Percentiles rank a stretch among this genome's conserved stretches.
Conservation (phyloP, 805 yeast genomes). For the Hanseniaspora mollemarum region DNA sequence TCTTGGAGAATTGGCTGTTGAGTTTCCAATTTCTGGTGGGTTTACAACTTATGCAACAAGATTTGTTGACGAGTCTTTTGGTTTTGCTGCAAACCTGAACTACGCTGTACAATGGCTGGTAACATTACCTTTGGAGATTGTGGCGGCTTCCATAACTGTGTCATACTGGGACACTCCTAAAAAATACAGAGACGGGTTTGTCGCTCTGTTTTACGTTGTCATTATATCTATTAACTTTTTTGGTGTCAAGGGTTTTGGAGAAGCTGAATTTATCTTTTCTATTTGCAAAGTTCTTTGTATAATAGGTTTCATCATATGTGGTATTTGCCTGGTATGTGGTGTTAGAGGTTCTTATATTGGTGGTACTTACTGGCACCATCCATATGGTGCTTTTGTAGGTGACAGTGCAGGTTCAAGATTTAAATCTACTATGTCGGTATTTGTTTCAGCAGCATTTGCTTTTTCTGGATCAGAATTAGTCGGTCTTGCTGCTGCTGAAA, state of each 20-base stretch:
- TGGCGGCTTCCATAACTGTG: slow-evolving; percentile 45
- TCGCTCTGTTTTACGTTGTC: slow-evolving; percentile 40
- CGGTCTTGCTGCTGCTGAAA: slow-evolving; percentile 42
- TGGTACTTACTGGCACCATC: slow-evolving; percentile 36
- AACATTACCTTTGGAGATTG: slow-evolving; percentile 41
- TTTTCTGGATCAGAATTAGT: slow-evolving; percentile 45
- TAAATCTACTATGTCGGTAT: slow-evolving; percentile 44
- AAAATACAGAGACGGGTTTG: slow-evolving; percentile 39
- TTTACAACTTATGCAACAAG: slow-evolving; percentile 49
- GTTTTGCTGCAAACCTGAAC: slow-evolving; percentile 52
- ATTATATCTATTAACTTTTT: slow-evolving; percentile 41
- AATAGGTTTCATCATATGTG: slow-evolving; percentile 43
- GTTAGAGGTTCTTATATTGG: slow-evolving; percentile 41
- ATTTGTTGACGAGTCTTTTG: slow-evolving; percentile 50
- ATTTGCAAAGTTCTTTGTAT: slow-evolving; percentile 40
- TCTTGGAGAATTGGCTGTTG: slow-evolving; percentile 48
- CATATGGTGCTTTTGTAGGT: slow-evolving; percentile 49
- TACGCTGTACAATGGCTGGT: slow-evolving; percentile 44
- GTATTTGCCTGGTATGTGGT: slow-evolving; percentile 40
- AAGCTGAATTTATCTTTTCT: slow-evolving; percentile 42
- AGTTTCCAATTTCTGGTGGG: slow-evolving; percentile 55
- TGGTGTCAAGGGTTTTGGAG: slow-evolving; percentile 47
- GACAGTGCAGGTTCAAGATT: slow-evolving; percentile 31
- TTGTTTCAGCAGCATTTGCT: slow-evolving; percentile 46
- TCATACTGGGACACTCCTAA: slow-evolving; percentile 39